These are phyloP conservation scores for Bryoglossum gracile DNA, from an alignment of 495 filamentous ascomycete genomes.

Conservation along the genomic window DNA sequence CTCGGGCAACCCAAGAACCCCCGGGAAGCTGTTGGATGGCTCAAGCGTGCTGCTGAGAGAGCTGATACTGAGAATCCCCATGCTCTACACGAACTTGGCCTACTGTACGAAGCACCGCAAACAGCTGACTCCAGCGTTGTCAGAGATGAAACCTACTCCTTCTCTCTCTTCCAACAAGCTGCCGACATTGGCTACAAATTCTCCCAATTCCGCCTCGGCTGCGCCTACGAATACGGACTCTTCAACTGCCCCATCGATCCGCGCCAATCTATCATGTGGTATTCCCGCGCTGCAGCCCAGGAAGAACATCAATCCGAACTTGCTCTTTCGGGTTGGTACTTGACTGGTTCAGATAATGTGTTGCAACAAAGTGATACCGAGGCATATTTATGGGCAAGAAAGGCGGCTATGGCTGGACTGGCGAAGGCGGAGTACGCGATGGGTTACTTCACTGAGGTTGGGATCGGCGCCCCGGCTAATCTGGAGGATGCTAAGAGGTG, in stretches of 20 bases:
- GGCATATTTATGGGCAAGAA: conserved; percentile 94
- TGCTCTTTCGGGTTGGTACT: conserved; percentile 90
- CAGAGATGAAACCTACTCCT: conserved; percentile 72
- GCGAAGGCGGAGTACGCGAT: conserved; percentile 95
- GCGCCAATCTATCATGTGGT: conserved; percentile 82
- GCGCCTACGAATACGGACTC: conserved; percentile 82
- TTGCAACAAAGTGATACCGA: conserved; percentile 90
- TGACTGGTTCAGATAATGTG: conserved; percentile 84
- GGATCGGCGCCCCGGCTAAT: conserved; percentile 80
- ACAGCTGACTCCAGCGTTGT: conserved; percentile 58
- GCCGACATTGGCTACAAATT: conserved; percentile 90
- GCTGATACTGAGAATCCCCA: conserved; percentile 90
- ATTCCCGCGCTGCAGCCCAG: conserved; percentile 83
- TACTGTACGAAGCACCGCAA: conserved; percentile 70
- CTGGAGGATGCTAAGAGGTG: conserved; percentile 94
- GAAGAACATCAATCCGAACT: conserved; percentile 93
- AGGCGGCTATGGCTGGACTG: conserved; percentile 76
- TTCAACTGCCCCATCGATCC: conserved; percentile 78
- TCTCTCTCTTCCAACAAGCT: conserved; percentile 76
- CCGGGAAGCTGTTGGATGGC: conserved; percentile 79
- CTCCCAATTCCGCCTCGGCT: conserved; percentile 83
- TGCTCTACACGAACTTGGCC: conserved; percentile 83
- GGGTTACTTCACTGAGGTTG: conserved; percentile 95
- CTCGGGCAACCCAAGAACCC: conserved; percentile 81
- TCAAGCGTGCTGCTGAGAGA: conserved; percentile 85